Base-by-base conservation (phyloP, 164 flowering plant genomes). In the Nymphaea thermarum region DNA sequence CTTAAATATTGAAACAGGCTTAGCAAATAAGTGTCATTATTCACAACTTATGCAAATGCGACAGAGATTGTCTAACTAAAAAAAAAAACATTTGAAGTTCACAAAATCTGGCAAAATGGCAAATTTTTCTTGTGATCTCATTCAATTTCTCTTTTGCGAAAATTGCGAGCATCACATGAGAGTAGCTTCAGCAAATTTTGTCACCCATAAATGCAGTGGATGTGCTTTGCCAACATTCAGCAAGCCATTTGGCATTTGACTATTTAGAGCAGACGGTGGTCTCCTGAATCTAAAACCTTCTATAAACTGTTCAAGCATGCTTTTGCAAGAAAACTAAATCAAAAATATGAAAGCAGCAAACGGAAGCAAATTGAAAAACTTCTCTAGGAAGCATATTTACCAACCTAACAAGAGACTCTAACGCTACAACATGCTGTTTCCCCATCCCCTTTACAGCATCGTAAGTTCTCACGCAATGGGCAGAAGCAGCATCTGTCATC, bases 361-460 rank as follows among this genome's bases (percentile, higher is more conserved):
- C 10, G 43, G 53, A 64, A 16, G 42, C 8, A 41, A 63, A 43
- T 3, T 2, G 42, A 42, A 55, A 64, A 65, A 44, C 16, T 11
- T 57, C n/a, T 42, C 6, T 41, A 60, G 57, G 2, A 4, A 1
- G 65, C 45, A 25, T 41, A 41, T n/a, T 44, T 25, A 78, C 86
- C 64, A 4, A 91, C 99, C 93, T 90, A 67, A 84, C 81, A 78
- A 81, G 77, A 64, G 82, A 81, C 11, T 60, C 78, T 72, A 87
- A 36, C 3, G 76, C 70, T 42, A 78, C 68, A 55, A 76, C 79
- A 67, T 91, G 88, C 67, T 81, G 74, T 63, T 45, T 75, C n/a
- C 83, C 78, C 84, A 83, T 86, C 68, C 81, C 82, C 44, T 72
- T 86, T 63, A 91, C 71, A 4, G 90, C 71, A 53, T 84, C 84